Evolutionary conservation across 1,284 basidiomycete genomes (phyloP).

Genomic region (Hymenochaete sp.): DNA sequence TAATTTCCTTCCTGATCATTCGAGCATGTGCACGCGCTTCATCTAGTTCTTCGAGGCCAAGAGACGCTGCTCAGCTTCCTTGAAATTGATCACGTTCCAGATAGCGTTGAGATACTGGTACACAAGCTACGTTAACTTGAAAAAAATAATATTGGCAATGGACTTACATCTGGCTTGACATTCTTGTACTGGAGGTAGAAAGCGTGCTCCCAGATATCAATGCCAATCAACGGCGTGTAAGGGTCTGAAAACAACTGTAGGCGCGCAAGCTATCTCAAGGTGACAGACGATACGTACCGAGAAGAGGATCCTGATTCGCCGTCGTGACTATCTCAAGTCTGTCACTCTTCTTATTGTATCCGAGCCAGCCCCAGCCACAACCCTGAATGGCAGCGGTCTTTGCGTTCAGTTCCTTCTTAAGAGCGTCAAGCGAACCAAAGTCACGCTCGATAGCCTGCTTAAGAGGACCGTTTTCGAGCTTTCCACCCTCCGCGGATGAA

Average conservation of each 20-base stretch:
- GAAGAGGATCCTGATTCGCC: constrained; percentile 92
- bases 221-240: constrained; percentile 86
- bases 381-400: constrained; percentile 93
- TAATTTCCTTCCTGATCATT: too few relatives aligned
- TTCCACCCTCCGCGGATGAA: constrained; percentile 51
- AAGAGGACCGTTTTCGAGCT: constrained; percentile 63
- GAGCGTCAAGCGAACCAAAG: constrained; percentile 74
- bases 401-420: constrained; percentile 77
- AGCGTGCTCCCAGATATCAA: constrained; percentile 95
- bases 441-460: constrained; percentile 75
- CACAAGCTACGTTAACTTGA: background rate
- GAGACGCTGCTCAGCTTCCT: constrained; percentile 77
- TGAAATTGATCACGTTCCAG: constrained; percentile 90
- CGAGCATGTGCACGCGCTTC: too few relatives aligned
- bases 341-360: constrained; percentile 61
- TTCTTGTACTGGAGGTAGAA: constrained; percentile 92
- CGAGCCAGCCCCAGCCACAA: constrained; percentile 97
- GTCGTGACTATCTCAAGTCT: constrained; percentile 88
- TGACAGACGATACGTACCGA: constrained; percentile 37
- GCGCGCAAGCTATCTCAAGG: constrained; percentile 4
- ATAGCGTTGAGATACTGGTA: constrained; percentile 79
- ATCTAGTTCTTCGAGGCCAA: constrained; percentile 36
- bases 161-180: constrained; percentile 79
- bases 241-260: constrained; percentile 32
- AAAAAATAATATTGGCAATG: background rate